phyloP scores from a whole-genome alignment of 352 stramenopile genomes.

The Pythium biforme region DNA sequence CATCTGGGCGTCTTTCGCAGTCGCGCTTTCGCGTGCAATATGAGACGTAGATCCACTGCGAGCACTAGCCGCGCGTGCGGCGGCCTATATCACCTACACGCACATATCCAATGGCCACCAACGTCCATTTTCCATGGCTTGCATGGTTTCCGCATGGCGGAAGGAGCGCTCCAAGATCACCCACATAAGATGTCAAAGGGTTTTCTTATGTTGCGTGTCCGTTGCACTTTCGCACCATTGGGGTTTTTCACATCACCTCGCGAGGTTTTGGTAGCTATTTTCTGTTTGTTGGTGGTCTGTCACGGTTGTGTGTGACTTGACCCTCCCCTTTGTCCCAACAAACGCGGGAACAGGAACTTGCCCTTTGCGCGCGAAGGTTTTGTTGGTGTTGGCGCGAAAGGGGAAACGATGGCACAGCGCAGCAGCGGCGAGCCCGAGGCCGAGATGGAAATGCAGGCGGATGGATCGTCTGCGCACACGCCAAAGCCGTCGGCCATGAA shows the following conservation, averaged over 20 bases:
- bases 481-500: no score
- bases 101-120: neutral
- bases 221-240: neutral
- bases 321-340: no score
- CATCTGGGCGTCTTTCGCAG: neutral
- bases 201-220: conserved; percentile 9
- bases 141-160: neutral
- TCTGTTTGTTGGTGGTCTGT: neutral
- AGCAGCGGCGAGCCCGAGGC: no score
- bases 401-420: no score
- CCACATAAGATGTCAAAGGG: conserved; percentile 15
- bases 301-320: no score
- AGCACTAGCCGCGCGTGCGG: neutral
- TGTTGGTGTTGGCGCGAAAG: no score
- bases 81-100: neutral
- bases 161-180: neutral
- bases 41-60: neutral
- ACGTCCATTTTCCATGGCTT: conserved; percentile 13
- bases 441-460: no score
- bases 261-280: conserved; percentile 7
- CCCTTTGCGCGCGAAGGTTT: no score
- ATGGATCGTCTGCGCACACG: no score
- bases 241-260: conserved; percentile 1
- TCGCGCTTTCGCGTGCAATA: conserved; percentile 8
- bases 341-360: no score